Evolutionary conservation across 305 asterid species (phyloP).

Genomic region (Salvia sclarea): DNA sequence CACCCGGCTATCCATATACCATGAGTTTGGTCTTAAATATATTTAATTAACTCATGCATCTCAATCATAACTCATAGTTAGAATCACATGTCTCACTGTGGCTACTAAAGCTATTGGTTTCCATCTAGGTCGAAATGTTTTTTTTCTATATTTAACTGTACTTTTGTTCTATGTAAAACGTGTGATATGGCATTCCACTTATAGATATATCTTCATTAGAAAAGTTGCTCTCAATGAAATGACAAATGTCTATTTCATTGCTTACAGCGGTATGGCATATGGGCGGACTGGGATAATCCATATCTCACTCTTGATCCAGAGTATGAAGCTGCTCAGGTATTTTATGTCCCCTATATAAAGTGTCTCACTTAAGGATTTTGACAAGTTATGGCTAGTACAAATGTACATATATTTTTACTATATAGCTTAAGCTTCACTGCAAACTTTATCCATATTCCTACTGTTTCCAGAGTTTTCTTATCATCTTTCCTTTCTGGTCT

Average conservation of each 20-base stretch:
- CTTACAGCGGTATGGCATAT: constrained; percentile 80
- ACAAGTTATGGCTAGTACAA: constrained; percentile 19
- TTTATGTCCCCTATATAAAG: constrained; percentile 20
- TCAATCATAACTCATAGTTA: neutral
- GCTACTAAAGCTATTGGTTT: constrained; percentile 16
- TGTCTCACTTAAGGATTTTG: constrained; percentile 19
- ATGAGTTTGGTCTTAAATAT: neutral
- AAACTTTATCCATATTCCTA: constrained; percentile 23
- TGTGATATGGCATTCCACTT: constrained; percentile 6
- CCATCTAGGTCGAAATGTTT: constrained; percentile 1
- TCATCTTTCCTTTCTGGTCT: constrained; percentile 24
- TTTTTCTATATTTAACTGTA: neutral
- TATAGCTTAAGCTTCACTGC: constrained; percentile 15
- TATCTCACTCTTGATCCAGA: constrained; percentile 98
- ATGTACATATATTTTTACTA: constrained; percentile 1
- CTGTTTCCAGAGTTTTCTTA: constrained; percentile 29
- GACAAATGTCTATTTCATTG: constrained; percentile 29
- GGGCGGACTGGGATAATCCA: constrained; percentile 98
- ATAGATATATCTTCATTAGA: constrained; percentile 5
- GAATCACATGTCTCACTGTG: constrained; percentile 21
- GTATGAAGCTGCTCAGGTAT: constrained; percentile 99
- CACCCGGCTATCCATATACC: constrained; percentile 19
- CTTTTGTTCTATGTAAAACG: neutral
- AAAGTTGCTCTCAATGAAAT: constrained; percentile 5
- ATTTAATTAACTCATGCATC: neutral